Conservation (phyloP, 257 asterid genomes). For the Solanum tarapatanum region DNA sequence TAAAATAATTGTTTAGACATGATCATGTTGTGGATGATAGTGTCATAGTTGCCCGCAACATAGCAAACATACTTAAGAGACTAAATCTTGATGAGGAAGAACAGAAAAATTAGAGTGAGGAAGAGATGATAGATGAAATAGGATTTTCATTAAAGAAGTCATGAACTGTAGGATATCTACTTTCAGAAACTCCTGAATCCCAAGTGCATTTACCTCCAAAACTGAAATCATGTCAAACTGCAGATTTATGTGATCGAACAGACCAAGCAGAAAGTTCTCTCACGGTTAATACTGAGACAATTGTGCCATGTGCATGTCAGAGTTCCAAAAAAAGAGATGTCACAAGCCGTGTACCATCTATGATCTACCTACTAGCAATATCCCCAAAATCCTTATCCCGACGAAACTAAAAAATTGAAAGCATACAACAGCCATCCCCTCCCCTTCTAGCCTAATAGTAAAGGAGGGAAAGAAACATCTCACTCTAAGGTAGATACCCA, state of each 20-base stretch:
- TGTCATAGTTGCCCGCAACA: background rate
- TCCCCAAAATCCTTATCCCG: background rate
- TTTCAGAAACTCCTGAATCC: background rate
- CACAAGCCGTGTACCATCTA: background rate
- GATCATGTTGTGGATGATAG: background rate
- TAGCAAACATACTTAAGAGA: background rate
- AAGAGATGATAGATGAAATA: background rate
- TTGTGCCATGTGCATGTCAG: background rate
- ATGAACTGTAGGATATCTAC: background rate
- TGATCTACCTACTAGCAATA: background rate
- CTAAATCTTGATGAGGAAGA: background rate
- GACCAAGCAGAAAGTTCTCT: background rate
- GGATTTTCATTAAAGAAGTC: background rate
- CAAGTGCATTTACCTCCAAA: background rate
- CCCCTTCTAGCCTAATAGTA: background rate
- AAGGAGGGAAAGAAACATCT: background rate
- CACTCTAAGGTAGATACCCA: background rate
- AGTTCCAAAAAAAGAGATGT: background rate
- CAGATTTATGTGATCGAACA: background rate
- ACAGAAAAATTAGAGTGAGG: background rate
- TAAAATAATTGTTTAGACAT: background rate
- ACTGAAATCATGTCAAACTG: background rate
- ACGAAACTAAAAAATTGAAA: background rate
- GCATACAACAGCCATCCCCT: background rate
- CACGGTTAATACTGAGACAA: background rate